phyloP scores from a whole-genome alignment of 2,329 filamentous ascomycete genomes.

The Pseudophaeomoniella oleicola region DNA sequence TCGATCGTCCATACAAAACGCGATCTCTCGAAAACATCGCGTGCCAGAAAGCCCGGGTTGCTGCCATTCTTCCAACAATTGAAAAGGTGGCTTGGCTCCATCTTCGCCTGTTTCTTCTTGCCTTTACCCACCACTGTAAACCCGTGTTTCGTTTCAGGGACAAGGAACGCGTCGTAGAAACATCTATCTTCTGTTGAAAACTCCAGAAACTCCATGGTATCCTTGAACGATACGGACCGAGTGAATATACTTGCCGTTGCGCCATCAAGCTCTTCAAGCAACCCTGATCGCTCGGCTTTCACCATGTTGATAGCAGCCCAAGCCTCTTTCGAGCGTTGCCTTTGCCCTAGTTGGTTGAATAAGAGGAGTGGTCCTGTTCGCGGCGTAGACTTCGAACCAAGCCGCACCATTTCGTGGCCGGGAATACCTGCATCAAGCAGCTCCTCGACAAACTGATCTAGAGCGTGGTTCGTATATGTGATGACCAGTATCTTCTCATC shows the following conservation, averaged over 20 bases:
- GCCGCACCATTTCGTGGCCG: conserved; percentile 36
- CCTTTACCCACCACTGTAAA: conserved; percentile 23
- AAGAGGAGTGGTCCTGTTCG: conserved; percentile 36
- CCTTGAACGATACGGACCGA: conserved; percentile 5
- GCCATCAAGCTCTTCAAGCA: conserved; percentile 13
- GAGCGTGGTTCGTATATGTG: conserved; percentile 54
- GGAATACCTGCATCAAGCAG: conserved; percentile 26
- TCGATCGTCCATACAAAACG: too few relatives aligned
- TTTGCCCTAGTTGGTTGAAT: conserved; percentile 21
- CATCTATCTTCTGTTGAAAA: conserved; percentile 36
- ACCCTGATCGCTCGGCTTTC: conserved; percentile 19
- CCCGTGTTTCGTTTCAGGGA: conserved; percentile 31
- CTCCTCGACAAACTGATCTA: conserved; percentile 49
- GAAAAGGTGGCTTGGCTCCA: not conserved
- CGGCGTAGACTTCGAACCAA: conserved; percentile 44
- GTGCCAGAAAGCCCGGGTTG: too few relatives aligned
- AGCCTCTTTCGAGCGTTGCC: conserved; percentile 16
- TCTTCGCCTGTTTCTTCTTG: conserved; percentile 3
- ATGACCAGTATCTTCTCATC: conserved; percentile 44
- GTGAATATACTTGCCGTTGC: conserved; percentile 10
- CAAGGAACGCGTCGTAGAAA: conserved; percentile 42
- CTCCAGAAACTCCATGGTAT: conserved; percentile 32
- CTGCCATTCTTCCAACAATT: not conserved
- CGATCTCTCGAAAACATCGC: too few relatives aligned
- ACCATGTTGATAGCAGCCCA: conserved; percentile 29